Percentiles rank a stretch among this genome's conserved stretches.
These are phyloP conservation scores for Berberis vulgaris DNA, from an alignment of 164 flowering plant species.

Conservation along the genomic window DNA sequence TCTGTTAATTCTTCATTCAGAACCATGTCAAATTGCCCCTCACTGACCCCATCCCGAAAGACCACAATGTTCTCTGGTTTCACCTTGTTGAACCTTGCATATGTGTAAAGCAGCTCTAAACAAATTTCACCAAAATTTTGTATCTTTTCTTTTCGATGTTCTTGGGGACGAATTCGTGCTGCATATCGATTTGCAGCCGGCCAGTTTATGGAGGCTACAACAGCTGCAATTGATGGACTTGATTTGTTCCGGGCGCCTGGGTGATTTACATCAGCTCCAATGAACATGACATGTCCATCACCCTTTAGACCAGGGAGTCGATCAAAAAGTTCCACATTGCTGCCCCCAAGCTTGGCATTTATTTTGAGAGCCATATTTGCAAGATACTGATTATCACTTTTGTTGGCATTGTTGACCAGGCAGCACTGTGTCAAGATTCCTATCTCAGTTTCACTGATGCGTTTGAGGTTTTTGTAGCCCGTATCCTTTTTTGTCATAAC, in stretches of 20 bases:
- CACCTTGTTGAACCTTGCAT: conserved; percentile 26
- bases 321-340: conserved; percentile 50
- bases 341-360: conserved; percentile 84
- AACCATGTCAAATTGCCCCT: conserved; percentile 74
- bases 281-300: conserved; percentile 48
- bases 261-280: conserved; percentile 91
- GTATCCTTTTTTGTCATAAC: conserved; percentile 41
- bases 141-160: conserved; percentile 42
- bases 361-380: conserved; percentile 74
- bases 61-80: conserved; percentile 52
- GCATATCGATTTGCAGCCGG: conserved; percentile 75
- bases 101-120: conserved; percentile 44
- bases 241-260: conserved; percentile 34
- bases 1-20: conserved; percentile 55
- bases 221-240: conserved; percentile 73
- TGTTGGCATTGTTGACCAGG: conserved; percentile 28
- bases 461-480: conserved; percentile 68
- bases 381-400: conserved; percentile 43
- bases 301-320: conserved; percentile 32
- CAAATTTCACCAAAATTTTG: conserved; percentile 52
- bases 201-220: conserved; percentile 74
- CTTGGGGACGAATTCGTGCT: conserved; percentile 45
- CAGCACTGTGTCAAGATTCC: conserved; percentile 76
- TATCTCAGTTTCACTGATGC: conserved; percentile 55
- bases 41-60: conserved; percentile 89